Conservation (phyloP, 2,329 filamentous ascomycete species). For the Macroventuria anomochaeta region DNA sequence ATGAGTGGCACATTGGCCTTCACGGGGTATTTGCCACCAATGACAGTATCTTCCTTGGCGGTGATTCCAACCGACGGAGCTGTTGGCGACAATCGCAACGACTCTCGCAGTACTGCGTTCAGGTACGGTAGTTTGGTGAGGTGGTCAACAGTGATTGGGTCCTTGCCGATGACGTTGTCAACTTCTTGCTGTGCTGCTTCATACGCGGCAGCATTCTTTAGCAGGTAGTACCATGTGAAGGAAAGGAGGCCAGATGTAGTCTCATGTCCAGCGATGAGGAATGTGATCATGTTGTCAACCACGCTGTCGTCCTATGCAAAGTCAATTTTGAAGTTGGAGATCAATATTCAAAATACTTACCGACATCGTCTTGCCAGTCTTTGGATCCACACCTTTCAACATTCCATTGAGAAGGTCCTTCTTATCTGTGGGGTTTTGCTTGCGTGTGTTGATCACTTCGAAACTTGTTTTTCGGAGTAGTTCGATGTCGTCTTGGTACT, state of each 20-base stretch:
- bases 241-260: constrained; percentile 49
- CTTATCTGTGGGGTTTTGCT: constrained; percentile 60
- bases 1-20: constrained; percentile 43
- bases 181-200: constrained; percentile 61
- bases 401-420: constrained; percentile 68
- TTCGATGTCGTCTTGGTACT: constrained; percentile 62
- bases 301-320: constrained; percentile 60
- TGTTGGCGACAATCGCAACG: constrained; percentile 61
- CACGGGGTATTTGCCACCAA: constrained; percentile 50
- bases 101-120: constrained; percentile 62
- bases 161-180: constrained; percentile 58
- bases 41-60: constrained; percentile 41
- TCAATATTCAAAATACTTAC: constrained; percentile 4
- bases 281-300: constrained; percentile 72
- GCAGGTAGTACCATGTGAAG: constrained; percentile 59
- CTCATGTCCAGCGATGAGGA: constrained; percentile 60
- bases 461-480: constrained; percentile 62
- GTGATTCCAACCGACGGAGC: constrained; percentile 58
- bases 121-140: constrained; percentile 61
- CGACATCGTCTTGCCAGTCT: constrained; percentile 64
- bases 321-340: background rate
- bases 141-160: constrained; percentile 56
- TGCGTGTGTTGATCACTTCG: constrained; percentile 64
- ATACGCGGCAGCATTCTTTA: constrained; percentile 60
- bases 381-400: constrained; percentile 64